Percentiles rank a stretch among this genome's conserved stretches.
Conservation (phyloP, 139 green algal genomes). For the Ettlia oleoabundans region DNA sequence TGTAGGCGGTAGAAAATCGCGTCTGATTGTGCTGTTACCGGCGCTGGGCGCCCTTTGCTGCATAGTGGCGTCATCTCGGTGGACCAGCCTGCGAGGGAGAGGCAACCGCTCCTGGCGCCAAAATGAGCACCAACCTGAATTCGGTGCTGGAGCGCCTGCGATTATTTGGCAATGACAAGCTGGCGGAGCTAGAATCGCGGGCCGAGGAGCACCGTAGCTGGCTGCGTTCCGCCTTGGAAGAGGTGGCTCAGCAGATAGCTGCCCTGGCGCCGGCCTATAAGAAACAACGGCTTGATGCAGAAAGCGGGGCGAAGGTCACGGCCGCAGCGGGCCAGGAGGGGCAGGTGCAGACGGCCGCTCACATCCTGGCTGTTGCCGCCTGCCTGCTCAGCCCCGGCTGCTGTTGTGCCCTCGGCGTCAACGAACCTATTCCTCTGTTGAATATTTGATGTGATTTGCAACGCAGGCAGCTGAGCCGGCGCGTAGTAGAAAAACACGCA, state of each 20-base stretch:
- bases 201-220: slow-evolving; percentile 28
- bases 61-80: neutral
- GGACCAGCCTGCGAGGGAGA: neutral
- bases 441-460: neutral
- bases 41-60: neutral
- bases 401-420: too few relatives aligned
- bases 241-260: slow-evolving; percentile 21
- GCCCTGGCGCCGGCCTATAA: slow-evolving; percentile 24
- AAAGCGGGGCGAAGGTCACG: neutral
- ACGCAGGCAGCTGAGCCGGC: neutral
- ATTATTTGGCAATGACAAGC: slow-evolving; percentile 14
- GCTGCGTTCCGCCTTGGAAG: slow-evolving; percentile 18
- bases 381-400: too few relatives aligned
- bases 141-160: slow-evolving; percentile 28
- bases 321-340: neutral
- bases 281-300: slow-evolving; percentile 29
- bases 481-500: neutral
- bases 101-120: neutral
- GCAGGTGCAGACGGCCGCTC: neutral
- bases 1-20: too few relatives aligned
- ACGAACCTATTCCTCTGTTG: too few relatives aligned
- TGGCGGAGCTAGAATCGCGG: slow-evolving; percentile 24
- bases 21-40: too few relatives aligned
- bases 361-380: neutral
- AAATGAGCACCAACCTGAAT: slow-evolving; percentile 35